Base-by-base conservation (phyloP, 108 stramenopile genomes). In the Skeletonema costatum region DNA sequence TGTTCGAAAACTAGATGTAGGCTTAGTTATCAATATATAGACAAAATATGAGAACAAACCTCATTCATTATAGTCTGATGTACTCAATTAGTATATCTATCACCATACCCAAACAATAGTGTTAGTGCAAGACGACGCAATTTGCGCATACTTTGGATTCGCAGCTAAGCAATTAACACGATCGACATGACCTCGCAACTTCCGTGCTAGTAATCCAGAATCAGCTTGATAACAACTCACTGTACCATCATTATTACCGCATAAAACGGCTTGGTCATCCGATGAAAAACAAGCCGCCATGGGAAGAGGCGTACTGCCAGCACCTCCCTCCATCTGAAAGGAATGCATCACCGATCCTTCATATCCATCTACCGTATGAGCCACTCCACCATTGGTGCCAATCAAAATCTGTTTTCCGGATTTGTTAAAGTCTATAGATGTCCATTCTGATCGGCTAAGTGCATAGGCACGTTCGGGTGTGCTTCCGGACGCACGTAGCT, bases 61-160 rank as follows among this genome's bases (percentile, higher is more conserved):
- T 5, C 8, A 38, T 6, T 39, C 7, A 39, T 39, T 39, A 39
- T 39, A 39, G 5, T 5, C 38, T 39, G 6, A 0, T 39, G 33
- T 0, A 39, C 38, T 39, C 38, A 9, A 8, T 7, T 9, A 9
- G 9, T 8, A 39, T 39, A 1, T 4, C 2, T 9, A 42, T 56
- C 85, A 89, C 87, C 88, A 91, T 46, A 86, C 84, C 93, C 93
- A 93, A 53, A 93, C 44, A 36, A 85, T 87, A 21, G 89, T 91
- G 48, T 89, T 88, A 31, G 81, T 83, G 56, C 89, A 90, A 1
- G 85, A 68, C 29, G 87, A 86, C 14, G 92, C 94, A 66, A 93
- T 78, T 42, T 90, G 89, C 33, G 80, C 39, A 76, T 89, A 91
- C 50, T 85, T 88, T 2, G 94, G 94, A 80, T 95, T 95, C 60